These are phyloP conservation scores for Diplocarpon rosae DNA, from an alignment of 2,329 filamentous ascomycete species.

Conservation along the genomic window DNA sequence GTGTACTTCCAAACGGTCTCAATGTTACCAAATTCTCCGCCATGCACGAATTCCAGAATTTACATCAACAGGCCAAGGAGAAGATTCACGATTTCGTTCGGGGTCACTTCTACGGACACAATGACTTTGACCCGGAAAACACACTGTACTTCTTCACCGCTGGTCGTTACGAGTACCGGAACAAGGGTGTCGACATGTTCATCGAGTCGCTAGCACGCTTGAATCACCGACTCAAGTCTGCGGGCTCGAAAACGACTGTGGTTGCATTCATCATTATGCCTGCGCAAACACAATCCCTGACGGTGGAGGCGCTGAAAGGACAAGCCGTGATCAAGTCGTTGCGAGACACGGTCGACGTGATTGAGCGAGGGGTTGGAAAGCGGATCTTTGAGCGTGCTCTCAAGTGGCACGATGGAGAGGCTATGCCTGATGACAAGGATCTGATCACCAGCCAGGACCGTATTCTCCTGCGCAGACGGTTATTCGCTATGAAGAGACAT, in stretches of 20 bases:
- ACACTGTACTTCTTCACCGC: constrained; percentile 97
- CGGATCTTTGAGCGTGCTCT: constrained; percentile 91
- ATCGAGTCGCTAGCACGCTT: constrained; percentile 90
- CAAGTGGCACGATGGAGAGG: constrained; percentile 89
- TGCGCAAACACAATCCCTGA: constrained; percentile 87
- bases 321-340: constrained; percentile 97
- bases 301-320: constrained; percentile 89
- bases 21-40: constrained; percentile 99
- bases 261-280: constrained; percentile 99
- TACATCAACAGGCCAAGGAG: constrained; percentile 92
- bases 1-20: constrained; percentile 88
- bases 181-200: constrained; percentile 99
- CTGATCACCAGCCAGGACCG: constrained; percentile 86
- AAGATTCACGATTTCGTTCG: constrained; percentile 98
- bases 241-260: constrained; percentile 83
- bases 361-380: constrained; percentile 84
- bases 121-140: constrained; percentile 93
- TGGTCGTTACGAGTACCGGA: constrained; percentile 93
- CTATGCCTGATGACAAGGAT: constrained; percentile 93
- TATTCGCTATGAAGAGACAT: constrained; percentile 95
- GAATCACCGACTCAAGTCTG: constrained; percentile 80
- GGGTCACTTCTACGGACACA: constrained; percentile 96
- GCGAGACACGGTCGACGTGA: constrained; percentile 82
- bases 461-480: constrained; percentile 76
- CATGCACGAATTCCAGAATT: constrained; percentile 96